Evolutionary conservation across 2,329 filamentous ascomycete genomes (phyloP), one percentile per base, ranked within the genome.

Genomic region (Achaetomium macrosporum): DNA sequence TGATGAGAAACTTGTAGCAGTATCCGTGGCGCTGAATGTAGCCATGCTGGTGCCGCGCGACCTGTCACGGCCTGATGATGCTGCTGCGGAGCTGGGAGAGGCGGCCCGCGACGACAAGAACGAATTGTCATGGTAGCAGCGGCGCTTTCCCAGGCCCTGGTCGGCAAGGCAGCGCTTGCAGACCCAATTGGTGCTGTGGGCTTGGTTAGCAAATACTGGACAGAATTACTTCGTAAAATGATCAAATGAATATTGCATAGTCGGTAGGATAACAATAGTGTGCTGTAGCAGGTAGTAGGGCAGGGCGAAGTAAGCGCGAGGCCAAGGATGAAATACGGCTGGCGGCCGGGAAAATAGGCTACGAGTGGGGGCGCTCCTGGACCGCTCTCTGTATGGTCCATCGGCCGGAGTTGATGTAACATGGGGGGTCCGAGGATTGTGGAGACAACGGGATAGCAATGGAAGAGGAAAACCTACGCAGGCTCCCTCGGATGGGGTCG

Each of bases 111-210:
- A 46, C 35, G 56, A 50, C 50, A 50, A 45, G 46, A 48, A 35
- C 50, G 50, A 49, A 20, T 48, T 56, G 50, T 57, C 57, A 59
- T 60, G 49, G 53, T 57, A 56, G 35, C 43, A 37, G 40, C 39
- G 46, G 10, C 47, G 47, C 37, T 50, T 47, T 5, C 11, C 35
- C 33, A 42, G 47, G 45, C 41, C 30, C 16, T 42, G 47, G 43
- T 39, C 48, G 36, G 40, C 52, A 54, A 57, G 47, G 37, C 58
- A 60, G 25, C 47, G 51, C 51, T 57, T 58, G 55, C 56, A 60
- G 43, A 51, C 47, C 54, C 55, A 57, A 40, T 57, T 49, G 45
- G 33, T 57, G 43, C 53, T 45, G 50, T 20, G 17, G n/a, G 12
- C n/a, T 49, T 5, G 5, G 53, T 58, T n/a, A 56, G 51, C 42